Percentiles rank a stretch among this genome's conserved stretches.
These are phyloP conservation scores for Apostasia shenzhenica DNA, from an alignment of 106 monocot species.

Conservation along the genomic window DNA sequence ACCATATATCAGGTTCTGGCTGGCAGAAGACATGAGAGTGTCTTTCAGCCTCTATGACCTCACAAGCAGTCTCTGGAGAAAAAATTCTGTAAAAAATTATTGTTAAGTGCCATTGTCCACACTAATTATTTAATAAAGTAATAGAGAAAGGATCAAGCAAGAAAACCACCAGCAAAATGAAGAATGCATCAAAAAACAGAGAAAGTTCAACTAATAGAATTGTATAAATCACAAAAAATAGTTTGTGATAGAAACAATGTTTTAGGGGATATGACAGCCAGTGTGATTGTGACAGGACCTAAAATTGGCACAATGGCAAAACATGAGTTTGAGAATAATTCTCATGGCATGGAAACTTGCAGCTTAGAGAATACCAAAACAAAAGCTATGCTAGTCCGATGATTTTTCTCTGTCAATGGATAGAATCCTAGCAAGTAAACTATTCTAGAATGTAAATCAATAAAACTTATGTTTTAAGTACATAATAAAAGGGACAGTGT, in stretches of 20 bases:
- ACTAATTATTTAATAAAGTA: background rate
- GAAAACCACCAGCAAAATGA: too few relatives aligned
- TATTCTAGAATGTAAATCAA: too few relatives aligned
- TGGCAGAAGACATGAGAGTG: conserved; percentile 82
- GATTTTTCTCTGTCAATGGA: background rate
- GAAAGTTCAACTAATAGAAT: too few relatives aligned
- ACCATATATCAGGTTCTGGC: conserved; percentile 94
- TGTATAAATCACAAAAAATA: too few relatives aligned
- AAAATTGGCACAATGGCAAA: background rate
- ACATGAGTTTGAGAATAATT: background rate
- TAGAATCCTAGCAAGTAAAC: too few relatives aligned
- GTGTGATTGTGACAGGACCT: too few relatives aligned
- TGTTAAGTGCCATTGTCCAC: background rate
- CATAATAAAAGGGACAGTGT: too few relatives aligned
- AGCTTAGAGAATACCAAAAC: background rate
- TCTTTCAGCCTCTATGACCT: conserved; percentile 86
- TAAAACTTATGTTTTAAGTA: too few relatives aligned
- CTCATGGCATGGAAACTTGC: background rate
- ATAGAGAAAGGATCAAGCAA: too few relatives aligned
- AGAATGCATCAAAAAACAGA: too few relatives aligned
- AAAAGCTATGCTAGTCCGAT: background rate
- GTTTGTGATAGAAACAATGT: too few relatives aligned
- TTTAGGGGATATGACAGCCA: too few relatives aligned
- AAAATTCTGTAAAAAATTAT: conserved; percentile 66
- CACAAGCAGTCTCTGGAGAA: conserved; percentile 85